A percentile compares a stretch with the other conserved stretches of the same genome.
These are phyloP conservation scores for Aaosphaeria arxii DNA, from an alignment of 2,329 filamentous ascomycete genomes.

Conservation along the genomic window DNA sequence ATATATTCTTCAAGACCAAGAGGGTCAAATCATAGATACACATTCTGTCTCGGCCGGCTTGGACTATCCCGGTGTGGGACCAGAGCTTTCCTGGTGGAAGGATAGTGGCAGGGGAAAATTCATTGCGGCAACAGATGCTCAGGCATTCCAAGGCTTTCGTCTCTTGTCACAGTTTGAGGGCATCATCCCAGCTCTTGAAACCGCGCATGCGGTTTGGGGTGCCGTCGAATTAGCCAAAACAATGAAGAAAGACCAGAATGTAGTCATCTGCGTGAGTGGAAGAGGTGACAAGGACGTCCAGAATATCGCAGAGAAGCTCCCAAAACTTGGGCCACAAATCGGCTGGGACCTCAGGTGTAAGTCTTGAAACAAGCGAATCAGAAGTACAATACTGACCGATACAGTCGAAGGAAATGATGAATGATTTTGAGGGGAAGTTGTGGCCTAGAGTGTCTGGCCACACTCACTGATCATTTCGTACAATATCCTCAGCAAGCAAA, in stretches of 20 bases:
- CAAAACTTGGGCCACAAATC: conserved; percentile 83
- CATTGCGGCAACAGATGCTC: conserved; percentile 83
- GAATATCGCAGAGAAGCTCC: conserved; percentile 92
- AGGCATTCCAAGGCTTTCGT: conserved; percentile 86
- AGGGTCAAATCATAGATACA: conserved; percentile 92
- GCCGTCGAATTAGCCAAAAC: conserved; percentile 88
- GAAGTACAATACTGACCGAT: no score
- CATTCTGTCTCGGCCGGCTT: conserved; percentile 96
- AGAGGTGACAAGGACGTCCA: conserved; percentile 98
- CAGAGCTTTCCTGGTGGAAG: conserved; percentile 91
- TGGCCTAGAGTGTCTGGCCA: no score
- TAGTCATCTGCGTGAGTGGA: conserved; percentile 92
- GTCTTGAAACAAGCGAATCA: background rate
- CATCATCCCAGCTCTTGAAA: conserved; percentile 94
- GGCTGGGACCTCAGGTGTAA: conserved; percentile 62
- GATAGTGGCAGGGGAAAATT: conserved; percentile 83
- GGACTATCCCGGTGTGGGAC: conserved; percentile 95
- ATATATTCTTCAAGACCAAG: conserved; percentile 87
- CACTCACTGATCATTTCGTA: no score
- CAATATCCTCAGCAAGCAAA: no score
- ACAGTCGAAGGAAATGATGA: no score
- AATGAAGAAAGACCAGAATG: conserved; percentile 81
- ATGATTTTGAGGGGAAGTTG: no score
- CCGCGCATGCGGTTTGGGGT: conserved; percentile 87
- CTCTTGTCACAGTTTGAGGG: conserved; percentile 85